A percentile compares a stretch with the other conserved stretches of the same genome.
Conservation (phyloP, 129 eudicot species). For the Ambrosia trifida region DNA sequence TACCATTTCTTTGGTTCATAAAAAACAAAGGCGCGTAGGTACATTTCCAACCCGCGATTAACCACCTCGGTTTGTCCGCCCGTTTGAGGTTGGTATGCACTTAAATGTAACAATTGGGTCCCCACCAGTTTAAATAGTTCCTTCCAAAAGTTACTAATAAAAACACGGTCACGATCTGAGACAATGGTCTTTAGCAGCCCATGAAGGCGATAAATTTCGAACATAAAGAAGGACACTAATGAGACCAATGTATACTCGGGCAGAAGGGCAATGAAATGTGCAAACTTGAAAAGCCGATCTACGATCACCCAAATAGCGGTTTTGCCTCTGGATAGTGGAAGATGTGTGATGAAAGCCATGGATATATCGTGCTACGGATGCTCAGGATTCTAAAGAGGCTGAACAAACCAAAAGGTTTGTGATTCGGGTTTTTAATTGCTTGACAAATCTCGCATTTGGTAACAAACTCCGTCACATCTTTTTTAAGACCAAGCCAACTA, state of each 20-base stretch:
- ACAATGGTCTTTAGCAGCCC: background rate
- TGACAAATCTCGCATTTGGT: background rate
- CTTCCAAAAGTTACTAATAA: background rate
- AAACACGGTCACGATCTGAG: background rate
- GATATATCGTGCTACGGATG: background rate
- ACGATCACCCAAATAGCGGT: too few relatives aligned
- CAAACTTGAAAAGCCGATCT: too few relatives aligned
- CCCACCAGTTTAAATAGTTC: background rate
- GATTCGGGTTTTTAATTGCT: background rate
- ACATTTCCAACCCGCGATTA: background rate
- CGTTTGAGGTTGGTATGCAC: background rate
- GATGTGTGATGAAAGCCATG: conserved; percentile 1
- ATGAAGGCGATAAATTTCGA: background rate
- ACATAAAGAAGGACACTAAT: background rate
- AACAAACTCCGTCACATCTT: background rate
- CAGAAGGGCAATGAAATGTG: background rate
- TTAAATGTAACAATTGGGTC: background rate
- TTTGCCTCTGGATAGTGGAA: background rate
- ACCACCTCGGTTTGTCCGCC: background rate
- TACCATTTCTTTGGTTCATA: background rate
- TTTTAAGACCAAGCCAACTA: background rate
- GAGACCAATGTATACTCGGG: background rate
- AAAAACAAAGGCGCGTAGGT: background rate
- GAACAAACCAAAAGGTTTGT: background rate
- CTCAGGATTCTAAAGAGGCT: background rate